Conservation (phyloP, 2,329 filamentous ascomycete species). For the Aspergillus amoenus region DNA sequence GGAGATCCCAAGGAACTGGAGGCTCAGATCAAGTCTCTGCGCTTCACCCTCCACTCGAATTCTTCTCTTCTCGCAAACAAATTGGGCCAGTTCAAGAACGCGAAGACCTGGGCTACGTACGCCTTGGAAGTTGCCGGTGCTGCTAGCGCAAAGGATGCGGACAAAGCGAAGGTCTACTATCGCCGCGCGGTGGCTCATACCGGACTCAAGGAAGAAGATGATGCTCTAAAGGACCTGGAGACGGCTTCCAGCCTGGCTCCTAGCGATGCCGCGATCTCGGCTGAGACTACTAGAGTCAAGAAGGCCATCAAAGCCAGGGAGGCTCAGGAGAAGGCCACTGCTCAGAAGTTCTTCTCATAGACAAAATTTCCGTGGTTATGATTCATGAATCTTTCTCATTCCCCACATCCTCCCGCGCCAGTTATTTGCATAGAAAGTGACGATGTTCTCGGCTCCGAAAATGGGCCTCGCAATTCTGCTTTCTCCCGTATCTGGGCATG, state of each 20-base stretch:
- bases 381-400: conserved; percentile 30
- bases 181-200: conserved; percentile 74
- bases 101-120: conserved; percentile 66
- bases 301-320: conserved; percentile 69
- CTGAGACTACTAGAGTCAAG: conserved; percentile 77
- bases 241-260: conserved; percentile 74
- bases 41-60: conserved; percentile 87
- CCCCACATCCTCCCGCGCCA: conserved; percentile 9
- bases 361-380: conserved; percentile 19
- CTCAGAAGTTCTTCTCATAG: conserved; percentile 83
- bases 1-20: conserved; percentile 69
- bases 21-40: conserved; percentile 67
- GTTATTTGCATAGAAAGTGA: conserved; percentile 17
- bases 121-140: conserved; percentile 65
- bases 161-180: conserved; percentile 87
- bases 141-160: conserved; percentile 65
- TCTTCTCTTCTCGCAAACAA: conserved; percentile 83
- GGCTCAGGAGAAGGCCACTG: conserved; percentile 88
- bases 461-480: neutral
- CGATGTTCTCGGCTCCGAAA: neutral
- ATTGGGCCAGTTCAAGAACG: conserved; percentile 69
- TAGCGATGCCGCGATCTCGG: conserved; percentile 69
- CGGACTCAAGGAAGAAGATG: conserved; percentile 80
- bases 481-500: neutral
- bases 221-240: conserved; percentile 71